Conservation (phyloP, 768 basidiomycete species). For the Hirschioporus abietinus region DNA sequence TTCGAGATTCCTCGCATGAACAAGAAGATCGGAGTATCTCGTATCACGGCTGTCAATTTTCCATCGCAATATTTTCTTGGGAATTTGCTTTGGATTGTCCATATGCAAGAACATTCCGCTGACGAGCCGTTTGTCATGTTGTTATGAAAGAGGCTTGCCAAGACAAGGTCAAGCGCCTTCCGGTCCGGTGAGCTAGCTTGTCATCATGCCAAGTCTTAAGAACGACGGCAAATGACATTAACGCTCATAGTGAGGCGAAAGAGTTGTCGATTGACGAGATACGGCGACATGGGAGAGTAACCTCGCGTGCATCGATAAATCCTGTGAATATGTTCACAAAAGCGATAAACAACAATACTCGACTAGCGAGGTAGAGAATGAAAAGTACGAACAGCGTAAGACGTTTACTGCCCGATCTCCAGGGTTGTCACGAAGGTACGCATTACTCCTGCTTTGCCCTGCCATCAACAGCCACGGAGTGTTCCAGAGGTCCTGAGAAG, state of each 20-base stretch:
- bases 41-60: not conserved
- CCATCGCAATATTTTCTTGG: not conserved
- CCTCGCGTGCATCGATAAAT: too few species aligned
- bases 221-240: not conserved
- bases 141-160: not conserved
- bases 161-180: not conserved
- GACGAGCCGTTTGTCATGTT: not conserved
- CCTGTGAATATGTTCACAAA: too few species aligned
- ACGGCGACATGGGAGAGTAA: too few species aligned
- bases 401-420: not conserved
- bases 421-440: not conserved
- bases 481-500: not conserved
- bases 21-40: not conserved
- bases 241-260: not conserved
- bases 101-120: not conserved
- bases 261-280: too few species aligned
- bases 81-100: not conserved
- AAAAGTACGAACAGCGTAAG: not conserved
- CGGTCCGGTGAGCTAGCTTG: not conserved
- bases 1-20: not conserved
- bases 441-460: not conserved
- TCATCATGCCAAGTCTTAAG: not conserved
- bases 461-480: not conserved
- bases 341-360: not conserved
- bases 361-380: not conserved